phyloP scores from a whole-genome alignment of 2,329 filamentous ascomycete species.

The Arthrobotrys iridis region DNA sequence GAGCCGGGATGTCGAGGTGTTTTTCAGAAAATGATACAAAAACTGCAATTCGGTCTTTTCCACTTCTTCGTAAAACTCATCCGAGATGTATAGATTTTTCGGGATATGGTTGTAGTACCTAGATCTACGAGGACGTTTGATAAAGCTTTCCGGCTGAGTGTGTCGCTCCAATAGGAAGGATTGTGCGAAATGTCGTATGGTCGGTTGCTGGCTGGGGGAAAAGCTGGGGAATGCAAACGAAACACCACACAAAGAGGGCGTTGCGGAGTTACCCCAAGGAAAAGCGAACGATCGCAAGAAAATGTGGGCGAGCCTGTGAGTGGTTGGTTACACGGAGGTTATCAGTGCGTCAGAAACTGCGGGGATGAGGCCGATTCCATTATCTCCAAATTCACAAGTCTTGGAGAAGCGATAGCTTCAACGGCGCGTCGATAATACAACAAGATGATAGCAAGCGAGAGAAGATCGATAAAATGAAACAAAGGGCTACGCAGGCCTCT shows the following conservation, averaged over 20 bases:
- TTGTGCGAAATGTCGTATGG: constrained; percentile 13
- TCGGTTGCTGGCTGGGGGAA: background rate
- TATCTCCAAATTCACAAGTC: constrained; percentile 9
- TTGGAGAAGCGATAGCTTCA: constrained; percentile 6
- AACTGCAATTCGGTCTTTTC: background rate
- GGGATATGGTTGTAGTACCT: background rate
- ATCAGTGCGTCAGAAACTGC: constrained; percentile 31
- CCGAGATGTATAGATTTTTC: background rate
- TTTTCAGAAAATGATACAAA: background rate
- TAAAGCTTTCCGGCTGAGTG: background rate
- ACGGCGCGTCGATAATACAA: background rate
- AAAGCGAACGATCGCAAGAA: background rate
- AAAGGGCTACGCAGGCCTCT: constrained; percentile 22
- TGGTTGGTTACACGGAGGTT: constrained; percentile 9
- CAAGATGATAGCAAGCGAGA: background rate
- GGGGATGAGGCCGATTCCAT: constrained; percentile 34
- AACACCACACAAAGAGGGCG: too few species aligned
- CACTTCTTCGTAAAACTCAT: background rate
- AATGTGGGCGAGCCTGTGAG: constrained; percentile 27
- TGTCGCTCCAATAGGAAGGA: constrained; percentile 3
- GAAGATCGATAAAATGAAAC: constrained; percentile 15
- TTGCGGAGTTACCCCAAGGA: constrained; percentile 43
- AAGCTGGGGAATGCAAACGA: constrained; percentile 31
- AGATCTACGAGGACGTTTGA: background rate
- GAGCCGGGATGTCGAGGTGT: background rate